Evolutionary conservation across 179 eudicot species (phyloP).

Genomic region (Carnegiea gigantea): DNA sequence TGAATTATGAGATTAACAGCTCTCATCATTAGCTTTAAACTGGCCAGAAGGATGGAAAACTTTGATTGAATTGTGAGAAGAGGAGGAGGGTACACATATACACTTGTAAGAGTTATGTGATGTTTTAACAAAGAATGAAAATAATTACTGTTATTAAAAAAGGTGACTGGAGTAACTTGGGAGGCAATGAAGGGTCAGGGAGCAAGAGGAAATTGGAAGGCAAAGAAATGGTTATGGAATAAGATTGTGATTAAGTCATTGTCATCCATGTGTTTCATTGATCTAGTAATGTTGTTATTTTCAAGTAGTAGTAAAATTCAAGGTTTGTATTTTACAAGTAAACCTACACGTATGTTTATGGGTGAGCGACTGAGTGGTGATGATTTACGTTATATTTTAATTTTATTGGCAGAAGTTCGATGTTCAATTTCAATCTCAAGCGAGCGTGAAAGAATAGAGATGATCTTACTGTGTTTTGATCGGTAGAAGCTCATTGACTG

Average conservation of each 20-base stretch:
- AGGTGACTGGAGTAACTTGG: constrained; percentile 41
- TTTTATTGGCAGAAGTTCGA: too few species aligned
- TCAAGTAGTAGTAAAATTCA: neutral
- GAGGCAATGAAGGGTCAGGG: constrained; percentile 28
- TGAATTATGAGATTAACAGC: constrained; percentile 16
- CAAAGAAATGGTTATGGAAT: constrained; percentile 1
- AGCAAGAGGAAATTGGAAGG: constrained; percentile 24
- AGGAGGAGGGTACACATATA: neutral
- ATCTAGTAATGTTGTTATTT: neutral
- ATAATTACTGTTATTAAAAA: neutral
- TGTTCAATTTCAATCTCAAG: too few species aligned
- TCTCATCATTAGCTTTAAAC: neutral
- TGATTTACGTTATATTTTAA: too few species aligned
- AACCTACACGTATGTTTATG: neutral
- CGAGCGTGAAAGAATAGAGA: too few species aligned
- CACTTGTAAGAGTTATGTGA: constrained; percentile 9
- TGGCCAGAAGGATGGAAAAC: neutral
- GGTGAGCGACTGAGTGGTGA: too few species aligned
- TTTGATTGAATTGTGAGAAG: neutral
- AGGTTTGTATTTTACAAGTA: neutral
- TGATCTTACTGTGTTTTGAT: too few species aligned
- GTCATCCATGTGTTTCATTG: neutral
- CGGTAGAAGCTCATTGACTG: too few species aligned
- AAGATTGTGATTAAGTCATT: neutral
- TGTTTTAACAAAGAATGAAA: too few species aligned